phyloP scores from a whole-genome alignment of 2,329 filamentous ascomycete species.

The Pestalotiopsis sp. region DNA sequence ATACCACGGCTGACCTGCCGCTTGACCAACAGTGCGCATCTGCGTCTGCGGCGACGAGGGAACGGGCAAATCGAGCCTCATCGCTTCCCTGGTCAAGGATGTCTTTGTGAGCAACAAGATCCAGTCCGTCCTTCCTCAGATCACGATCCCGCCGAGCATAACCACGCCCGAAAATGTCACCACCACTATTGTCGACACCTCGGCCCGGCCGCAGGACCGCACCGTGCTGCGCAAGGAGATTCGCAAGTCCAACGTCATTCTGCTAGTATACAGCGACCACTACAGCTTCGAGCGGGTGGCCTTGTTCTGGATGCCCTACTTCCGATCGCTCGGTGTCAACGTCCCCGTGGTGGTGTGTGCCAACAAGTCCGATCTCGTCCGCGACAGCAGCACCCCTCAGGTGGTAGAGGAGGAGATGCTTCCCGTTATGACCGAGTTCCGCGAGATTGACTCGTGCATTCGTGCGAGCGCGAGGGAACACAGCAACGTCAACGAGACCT shows the following conservation, averaged over 20 bases:
- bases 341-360: conserved; percentile 95
- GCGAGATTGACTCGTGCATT: conserved; percentile 98
- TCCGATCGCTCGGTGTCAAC: conserved; percentile 96
- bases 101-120: conserved; percentile 96
- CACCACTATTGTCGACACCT: conserved; percentile 97
- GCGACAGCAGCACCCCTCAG: conserved; percentile 75
- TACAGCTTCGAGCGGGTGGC: conserved; percentile 98
- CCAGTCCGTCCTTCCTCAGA: conserved; percentile 89
- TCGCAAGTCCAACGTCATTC: conserved; percentile 93
- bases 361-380: conserved; percentile 91
- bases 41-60: conserved; percentile 97
- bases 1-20: not conserved
- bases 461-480: conserved; percentile 90
- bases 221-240: conserved; percentile 91
- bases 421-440: conserved; percentile 97
- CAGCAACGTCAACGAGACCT: conserved; percentile 92
- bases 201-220: conserved; percentile 89
- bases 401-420: conserved; percentile 97
- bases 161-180: conserved; percentile 96
- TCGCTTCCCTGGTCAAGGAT: conserved; percentile 95
- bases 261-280: conserved; percentile 96
- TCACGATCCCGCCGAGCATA: conserved; percentile 91
- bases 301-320: conserved; percentile 98
- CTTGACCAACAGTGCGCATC: conserved; percentile 67
- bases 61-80: conserved; percentile 91